These are phyloP conservation scores for Didymella pomorum DNA, from an alignment of 2,329 filamentous ascomycete species.

Conservation along the genomic window DNA sequence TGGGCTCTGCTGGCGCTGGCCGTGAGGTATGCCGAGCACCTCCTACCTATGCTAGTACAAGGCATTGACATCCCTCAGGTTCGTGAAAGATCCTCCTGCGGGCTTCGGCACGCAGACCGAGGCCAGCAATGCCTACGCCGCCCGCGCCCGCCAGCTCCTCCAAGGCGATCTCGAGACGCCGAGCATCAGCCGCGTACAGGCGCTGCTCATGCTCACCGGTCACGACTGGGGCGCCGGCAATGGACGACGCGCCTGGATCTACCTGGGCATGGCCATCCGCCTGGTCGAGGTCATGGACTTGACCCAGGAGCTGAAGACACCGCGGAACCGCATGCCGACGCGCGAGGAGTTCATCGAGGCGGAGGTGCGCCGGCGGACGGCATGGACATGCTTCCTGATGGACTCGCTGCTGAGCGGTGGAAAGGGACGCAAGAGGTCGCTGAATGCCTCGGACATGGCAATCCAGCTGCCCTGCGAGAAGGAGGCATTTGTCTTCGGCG, in stretches of 20 bases:
- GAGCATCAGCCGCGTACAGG: conserved; percentile 51
- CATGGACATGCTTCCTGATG: conserved; percentile 55
- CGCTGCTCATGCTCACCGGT: conserved; percentile 55
- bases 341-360: conserved; percentile 53
- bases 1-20: conserved; percentile 55
- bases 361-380: conserved; percentile 51
- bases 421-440: conserved; percentile 50
- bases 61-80: conserved; percentile 32
- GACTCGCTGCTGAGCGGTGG: conserved; percentile 53
- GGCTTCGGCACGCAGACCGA: conserved; percentile 50
- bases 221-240: conserved; percentile 58
- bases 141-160: conserved; percentile 52
- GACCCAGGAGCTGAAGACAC: conserved; percentile 46
- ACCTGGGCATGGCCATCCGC: conserved; percentile 53
- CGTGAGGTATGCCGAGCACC: conserved; percentile 41
- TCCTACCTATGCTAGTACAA: background rate
- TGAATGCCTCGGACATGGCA: conserved; percentile 47
- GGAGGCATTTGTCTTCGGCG: conserved; percentile 52
- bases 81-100: conserved; percentile 48
- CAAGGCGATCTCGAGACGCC: conserved; percentile 52
- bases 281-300: conserved; percentile 53
- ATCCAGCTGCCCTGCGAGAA: conserved; percentile 53
- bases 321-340: conserved; percentile 43
- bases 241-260: conserved; percentile 52
- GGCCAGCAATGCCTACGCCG: conserved; percentile 53